Conservation (phyloP, 2,329 filamentous ascomycete species). For the Trichoderma pleuroti region DNA sequence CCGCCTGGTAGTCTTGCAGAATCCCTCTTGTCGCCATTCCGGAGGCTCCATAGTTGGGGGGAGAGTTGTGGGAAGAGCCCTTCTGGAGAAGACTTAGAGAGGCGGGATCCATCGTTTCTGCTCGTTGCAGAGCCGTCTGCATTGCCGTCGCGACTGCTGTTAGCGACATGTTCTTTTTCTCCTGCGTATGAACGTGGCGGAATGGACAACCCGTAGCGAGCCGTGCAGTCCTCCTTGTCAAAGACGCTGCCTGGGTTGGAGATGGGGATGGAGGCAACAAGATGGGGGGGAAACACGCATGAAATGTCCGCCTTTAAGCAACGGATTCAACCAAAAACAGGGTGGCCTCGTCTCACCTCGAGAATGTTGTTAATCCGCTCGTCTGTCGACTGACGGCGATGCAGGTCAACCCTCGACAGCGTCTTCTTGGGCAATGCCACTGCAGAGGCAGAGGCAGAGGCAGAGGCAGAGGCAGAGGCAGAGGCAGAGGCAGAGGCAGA, state of each 20-base stretch:
- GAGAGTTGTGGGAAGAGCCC: background rate
- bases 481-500: background rate
- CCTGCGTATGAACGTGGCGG: background rate
- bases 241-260: background rate
- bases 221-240: background rate
- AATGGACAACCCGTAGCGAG: background rate
- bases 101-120: constrained; percentile 18
- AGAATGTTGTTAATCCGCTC: constrained; percentile 46
- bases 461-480: background rate
- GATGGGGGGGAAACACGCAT: background rate
- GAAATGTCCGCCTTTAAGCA: background rate
- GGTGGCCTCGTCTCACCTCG: constrained; percentile 37
- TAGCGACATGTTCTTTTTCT: background rate
- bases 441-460: background rate
- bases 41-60: constrained; percentile 39
- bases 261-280: background rate
- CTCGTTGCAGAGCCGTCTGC: constrained; percentile 19
- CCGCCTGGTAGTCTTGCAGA: constrained; percentile 40
- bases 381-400: constrained; percentile 33
- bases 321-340: background rate
- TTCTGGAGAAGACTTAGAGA: constrained; percentile 14
- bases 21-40: constrained; percentile 37
- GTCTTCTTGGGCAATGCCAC: constrained; percentile 18
- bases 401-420: constrained; percentile 24
- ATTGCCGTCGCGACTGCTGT: background rate